Percentiles rank a stretch among this genome's conserved stretches.
Conservation (phyloP, 2,329 filamentous ascomycete species). For the Pseudogymnoascus sp. region DNA sequence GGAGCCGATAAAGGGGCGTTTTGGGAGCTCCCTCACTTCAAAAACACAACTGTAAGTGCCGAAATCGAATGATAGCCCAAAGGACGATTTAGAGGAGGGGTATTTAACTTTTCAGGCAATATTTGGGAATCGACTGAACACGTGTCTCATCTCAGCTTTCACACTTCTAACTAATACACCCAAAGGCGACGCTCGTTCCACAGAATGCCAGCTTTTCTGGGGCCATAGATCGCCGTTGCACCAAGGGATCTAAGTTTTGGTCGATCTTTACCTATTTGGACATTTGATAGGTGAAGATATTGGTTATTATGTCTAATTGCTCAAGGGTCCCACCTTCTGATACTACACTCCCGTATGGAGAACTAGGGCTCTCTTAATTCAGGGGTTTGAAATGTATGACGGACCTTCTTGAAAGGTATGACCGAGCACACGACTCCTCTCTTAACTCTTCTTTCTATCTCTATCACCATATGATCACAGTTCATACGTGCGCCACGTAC, state of each 20-base stretch:
- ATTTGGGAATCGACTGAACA: background rate
- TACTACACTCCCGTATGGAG: background rate
- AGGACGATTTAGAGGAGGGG: background rate
- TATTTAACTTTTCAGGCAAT: background rate
- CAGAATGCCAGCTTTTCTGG: background rate
- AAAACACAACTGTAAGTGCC: background rate
- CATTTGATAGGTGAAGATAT: background rate
- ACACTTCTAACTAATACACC: background rate
- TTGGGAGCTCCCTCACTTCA: background rate
- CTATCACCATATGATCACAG: no score
- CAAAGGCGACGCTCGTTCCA: background rate
- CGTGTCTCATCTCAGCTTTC: background rate
- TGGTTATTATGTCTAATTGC: background rate
- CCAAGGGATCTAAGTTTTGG: background rate
- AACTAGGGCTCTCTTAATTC: no score
- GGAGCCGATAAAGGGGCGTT: background rate
- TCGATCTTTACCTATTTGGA: background rate
- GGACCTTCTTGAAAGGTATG: no score
- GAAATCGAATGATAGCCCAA: background rate
- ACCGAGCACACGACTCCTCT: no score
- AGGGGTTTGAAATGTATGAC: no score
- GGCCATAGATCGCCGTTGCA: background rate
- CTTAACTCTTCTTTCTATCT: no score
- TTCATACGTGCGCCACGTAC: no score
- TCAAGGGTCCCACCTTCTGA: background rate